A percentile compares a stretch with the other conserved stretches of the same genome.
phyloP scores from a whole-genome alignment of 2,329 filamentous ascomycete species.

The Coniochaeta sp. region DNA sequence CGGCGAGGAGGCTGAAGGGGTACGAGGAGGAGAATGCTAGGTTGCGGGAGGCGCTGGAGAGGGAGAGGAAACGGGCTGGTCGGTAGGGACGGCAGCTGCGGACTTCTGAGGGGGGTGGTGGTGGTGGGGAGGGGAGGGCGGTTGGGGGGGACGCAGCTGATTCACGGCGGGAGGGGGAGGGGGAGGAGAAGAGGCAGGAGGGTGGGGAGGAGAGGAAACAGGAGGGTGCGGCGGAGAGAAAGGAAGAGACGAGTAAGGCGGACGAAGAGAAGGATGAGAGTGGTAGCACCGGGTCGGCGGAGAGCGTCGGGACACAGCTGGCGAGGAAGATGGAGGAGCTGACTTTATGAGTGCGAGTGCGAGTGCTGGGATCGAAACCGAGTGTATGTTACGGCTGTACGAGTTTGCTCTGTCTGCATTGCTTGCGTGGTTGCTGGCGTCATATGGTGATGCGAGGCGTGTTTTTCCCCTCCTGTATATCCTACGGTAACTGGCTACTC shows the following conservation, averaged over 20 bases:
- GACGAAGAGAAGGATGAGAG: not conserved
- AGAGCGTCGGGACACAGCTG: not conserved
- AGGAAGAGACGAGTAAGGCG: not conserved
- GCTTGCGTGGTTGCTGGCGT: not conserved
- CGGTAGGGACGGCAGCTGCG: not conserved
- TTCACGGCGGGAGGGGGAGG: not conserved
- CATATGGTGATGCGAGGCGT: not conserved
- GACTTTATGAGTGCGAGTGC: not conserved
- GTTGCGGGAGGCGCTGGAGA: conserved; percentile 15
- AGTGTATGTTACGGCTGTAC: not conserved
- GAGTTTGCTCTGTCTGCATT: not conserved
- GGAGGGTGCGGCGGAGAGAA: too few relatives aligned
- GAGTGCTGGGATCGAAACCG: not conserved
- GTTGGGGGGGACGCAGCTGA: not conserved
- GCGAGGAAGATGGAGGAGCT: not conserved
- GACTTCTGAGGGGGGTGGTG: not conserved
- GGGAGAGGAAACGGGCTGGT: conserved; percentile 12
- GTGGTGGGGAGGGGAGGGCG: too few relatives aligned
- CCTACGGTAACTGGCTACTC: not conserved
- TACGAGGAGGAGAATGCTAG: conserved; percentile 15
- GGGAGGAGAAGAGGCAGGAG: not conserved
- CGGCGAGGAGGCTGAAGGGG: conserved; percentile 52
- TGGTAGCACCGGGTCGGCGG: not conserved
- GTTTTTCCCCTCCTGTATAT: not conserved
- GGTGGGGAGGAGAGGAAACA: not conserved